Base-by-base conservation (phyloP, 1,284 basidiomycete genomes). In the Naganishia sp. region DNA sequence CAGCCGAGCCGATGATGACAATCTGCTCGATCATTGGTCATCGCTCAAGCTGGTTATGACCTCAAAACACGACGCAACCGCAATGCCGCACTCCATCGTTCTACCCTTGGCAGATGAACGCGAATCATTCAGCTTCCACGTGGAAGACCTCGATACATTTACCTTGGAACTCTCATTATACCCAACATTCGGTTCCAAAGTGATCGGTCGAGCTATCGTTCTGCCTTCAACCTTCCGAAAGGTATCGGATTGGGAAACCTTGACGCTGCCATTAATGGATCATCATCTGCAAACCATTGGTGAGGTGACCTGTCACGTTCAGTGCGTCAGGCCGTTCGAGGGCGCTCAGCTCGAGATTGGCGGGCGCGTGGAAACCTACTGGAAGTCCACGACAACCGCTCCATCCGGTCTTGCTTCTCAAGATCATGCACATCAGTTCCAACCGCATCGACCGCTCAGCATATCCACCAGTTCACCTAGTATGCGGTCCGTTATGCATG, bases 181-280 rank as follows among this genome's bases (percentile, higher is more conserved):
- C 81, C 96, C 96, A 9, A 97, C 92, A 68, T 99, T 99, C 78
- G 96, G 96, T n/a, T 94, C 92, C 39, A 95, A 94, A 80, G 92
- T 94, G 42, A 92, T 99, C 69, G 96, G 95, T 32, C 88, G 94
- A 70, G 94, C 93, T 18, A 87, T 94, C 51, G 90, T 92, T 28
- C 83, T 94, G 39, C 88, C 94, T 3, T 86, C 86, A 2, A 83
- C 90, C 56, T 90, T 95, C 73, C 76, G 80, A 50, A 80, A 85
- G 62, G 82, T 87, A 21, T 82, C 83, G 53, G 85, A 85, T 70
- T 73, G 81, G 72, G 72, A 80, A 73, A 70, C 76, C 23, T 88
- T 90, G 71, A 85, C 86, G 17, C 81, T 92, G 7, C 94, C 95
- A 1, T 88, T 99, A 61, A 81, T 99, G 71, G 96, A 99, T 77